phyloP scores from a whole-genome alignment of 2,329 filamentous ascomycete species.

The Xylaria digitata region DNA sequence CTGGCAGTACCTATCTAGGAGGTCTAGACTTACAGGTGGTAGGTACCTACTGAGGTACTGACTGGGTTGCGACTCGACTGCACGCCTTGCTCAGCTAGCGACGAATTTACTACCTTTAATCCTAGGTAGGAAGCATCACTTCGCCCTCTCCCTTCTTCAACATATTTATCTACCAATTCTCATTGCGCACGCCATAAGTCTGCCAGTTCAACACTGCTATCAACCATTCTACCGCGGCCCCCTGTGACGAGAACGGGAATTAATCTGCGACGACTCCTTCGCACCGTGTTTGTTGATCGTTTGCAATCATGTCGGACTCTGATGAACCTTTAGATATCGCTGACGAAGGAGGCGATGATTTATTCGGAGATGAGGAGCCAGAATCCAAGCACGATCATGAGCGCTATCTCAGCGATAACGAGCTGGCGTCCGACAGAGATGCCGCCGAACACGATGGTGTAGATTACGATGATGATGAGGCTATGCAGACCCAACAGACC shows the following conservation, averaged over 20 bases:
- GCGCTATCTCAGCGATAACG: conserved; percentile 71
- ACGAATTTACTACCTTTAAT: conserved; percentile 4
- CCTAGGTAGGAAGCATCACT: conserved; percentile 2
- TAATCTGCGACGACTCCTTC: neutral
- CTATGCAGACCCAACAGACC: conserved; percentile 57
- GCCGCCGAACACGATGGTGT: conserved; percentile 54
- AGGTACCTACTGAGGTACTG: neutral
- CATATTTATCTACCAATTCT: too few relatives aligned
- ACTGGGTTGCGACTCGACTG: neutral
- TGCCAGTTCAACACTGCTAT: neutral
- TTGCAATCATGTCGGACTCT: conserved; percentile 64
- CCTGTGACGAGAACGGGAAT: neutral
- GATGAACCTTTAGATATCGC: conserved; percentile 63
- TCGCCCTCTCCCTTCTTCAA: neutral
- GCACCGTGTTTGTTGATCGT: neutral
- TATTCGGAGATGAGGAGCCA: conserved; percentile 70
- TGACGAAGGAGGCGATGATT: conserved; percentile 69
- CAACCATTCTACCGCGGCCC: neutral
- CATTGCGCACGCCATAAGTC: neutral
- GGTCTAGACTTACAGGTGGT: too few relatives aligned
- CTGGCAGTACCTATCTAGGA: too few relatives aligned
- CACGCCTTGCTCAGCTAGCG: neutral
- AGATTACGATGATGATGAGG: conserved; percentile 58
- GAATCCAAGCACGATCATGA: conserved; percentile 72
- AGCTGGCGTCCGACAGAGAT: conserved; percentile 64